phyloP scores from a whole-genome alignment of 371 early-diverging fungal species.

The Synchytrium microbalum region DNA sequence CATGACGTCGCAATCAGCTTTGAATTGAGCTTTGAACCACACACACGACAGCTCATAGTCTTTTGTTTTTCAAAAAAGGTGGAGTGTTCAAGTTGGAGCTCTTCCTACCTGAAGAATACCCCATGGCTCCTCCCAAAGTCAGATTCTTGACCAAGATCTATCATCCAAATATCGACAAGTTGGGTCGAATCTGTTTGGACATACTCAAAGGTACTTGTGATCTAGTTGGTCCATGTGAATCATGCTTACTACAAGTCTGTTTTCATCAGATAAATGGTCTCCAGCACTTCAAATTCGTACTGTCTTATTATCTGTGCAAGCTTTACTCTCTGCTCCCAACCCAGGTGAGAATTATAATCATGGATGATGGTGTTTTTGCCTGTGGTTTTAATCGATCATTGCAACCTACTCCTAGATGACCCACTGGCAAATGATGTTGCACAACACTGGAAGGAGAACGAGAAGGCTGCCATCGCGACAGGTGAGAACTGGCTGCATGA shows the following conservation, averaged over 20 bases:
- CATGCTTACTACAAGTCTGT: constrained; percentile 1
- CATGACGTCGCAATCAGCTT: constrained; percentile 6
- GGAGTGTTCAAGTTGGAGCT: constrained; percentile 95
- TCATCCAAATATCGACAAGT: constrained; percentile 99
- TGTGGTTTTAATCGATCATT: not conserved
- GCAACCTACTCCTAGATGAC: constrained; percentile 55
- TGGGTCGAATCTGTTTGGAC: constrained; percentile 98
- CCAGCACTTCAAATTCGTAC: constrained; percentile 97
- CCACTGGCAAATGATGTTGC: constrained; percentile 98
- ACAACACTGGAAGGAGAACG: constrained; percentile 97
- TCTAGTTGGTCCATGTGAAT: not conserved
- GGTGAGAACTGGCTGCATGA: constrained; percentile 36
- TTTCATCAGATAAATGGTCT: constrained; percentile 89
- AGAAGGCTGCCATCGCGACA: constrained; percentile 82
- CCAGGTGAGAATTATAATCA: constrained; percentile 40
- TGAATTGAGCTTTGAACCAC: too few relatives aligned
- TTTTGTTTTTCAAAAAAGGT: constrained; percentile 54
- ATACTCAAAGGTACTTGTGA: constrained; percentile 82
- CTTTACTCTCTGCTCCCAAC: constrained; percentile 97
- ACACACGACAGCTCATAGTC: too few relatives aligned
- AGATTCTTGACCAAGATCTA: constrained; percentile 98
- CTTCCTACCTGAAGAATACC: constrained; percentile 96
- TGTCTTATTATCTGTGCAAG: constrained; percentile 95
- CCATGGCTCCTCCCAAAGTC: constrained; percentile 97
- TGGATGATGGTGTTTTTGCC: not conserved